Percentiles rank a stretch among this genome's conserved stretches.
These are phyloP conservation scores for Termitomyces sp. DNA, from an alignment of 768 basidiomycete genomes.

Conservation along the genomic window DNA sequence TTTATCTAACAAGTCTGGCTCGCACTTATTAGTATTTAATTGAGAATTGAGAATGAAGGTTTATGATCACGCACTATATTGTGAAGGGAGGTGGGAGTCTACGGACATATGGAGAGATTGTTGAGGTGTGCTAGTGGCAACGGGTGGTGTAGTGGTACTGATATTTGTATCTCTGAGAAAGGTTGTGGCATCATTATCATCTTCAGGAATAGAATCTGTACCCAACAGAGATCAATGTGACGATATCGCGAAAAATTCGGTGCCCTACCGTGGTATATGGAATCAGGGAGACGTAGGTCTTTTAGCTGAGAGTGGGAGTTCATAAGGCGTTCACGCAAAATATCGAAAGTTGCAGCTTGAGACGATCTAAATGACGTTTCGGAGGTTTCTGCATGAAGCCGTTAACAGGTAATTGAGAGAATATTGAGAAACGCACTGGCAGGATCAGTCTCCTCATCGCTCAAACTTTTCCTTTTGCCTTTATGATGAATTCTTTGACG, in stretches of 20 bases:
- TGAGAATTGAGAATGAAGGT: not conserved
- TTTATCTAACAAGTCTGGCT: conserved; percentile 56
- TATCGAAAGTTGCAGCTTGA: conserved; percentile 41
- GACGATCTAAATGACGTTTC: conserved; percentile 35
- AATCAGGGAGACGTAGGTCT: conserved; percentile 26
- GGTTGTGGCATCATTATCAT: conserved; percentile 30
- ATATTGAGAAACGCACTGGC: conserved; percentile 35
- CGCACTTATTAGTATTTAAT: conserved; percentile 5
- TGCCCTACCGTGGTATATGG: conserved; percentile 29
- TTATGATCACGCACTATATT: conserved; percentile 41
- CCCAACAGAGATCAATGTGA: not conserved
- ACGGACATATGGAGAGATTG: conserved; percentile 50
- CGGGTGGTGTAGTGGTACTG: conserved; percentile 37
- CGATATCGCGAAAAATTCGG: not conserved
- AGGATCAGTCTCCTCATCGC: conserved; percentile 58
- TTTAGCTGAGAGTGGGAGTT: conserved; percentile 30
- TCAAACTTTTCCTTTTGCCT: conserved; percentile 52
- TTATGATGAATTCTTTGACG: conserved; percentile 36
- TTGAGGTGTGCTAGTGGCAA: conserved; percentile 51
- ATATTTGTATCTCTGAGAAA: conserved; percentile 32
- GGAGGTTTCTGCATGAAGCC: conserved; percentile 14
- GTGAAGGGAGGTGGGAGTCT: conserved; percentile 39
- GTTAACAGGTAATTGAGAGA: conserved; percentile 6
- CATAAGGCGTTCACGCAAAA: conserved; percentile 39
- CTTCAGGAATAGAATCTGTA: conserved; percentile 12